Conservation (phyloP, 2,329 filamentous ascomycete genomes). For the Coniochaeta prunicola region DNA sequence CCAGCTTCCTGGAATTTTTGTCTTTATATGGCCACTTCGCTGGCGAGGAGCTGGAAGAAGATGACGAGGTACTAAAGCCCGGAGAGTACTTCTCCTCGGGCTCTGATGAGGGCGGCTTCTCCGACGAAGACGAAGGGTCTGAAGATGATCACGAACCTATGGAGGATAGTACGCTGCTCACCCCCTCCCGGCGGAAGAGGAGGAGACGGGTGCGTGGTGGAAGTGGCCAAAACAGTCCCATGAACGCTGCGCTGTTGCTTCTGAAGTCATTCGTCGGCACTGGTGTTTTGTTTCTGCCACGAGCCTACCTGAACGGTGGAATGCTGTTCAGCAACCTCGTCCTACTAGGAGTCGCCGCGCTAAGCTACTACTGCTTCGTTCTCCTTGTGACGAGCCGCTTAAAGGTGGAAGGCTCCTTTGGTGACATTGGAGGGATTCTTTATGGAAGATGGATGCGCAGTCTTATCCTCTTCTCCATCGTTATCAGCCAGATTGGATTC, state of each 20-base stretch:
- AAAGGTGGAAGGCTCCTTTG: conserved; percentile 87
- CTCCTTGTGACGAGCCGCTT: conserved; percentile 81
- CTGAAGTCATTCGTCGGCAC: conserved; percentile 98
- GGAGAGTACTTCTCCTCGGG: conserved; percentile 90
- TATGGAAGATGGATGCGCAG: conserved; percentile 88
- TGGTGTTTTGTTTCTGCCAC: conserved; percentile 85
- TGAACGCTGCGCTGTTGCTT: conserved; percentile 74
- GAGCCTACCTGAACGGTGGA: conserved; percentile 90
- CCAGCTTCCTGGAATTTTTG: conserved; percentile 91
- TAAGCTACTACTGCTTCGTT: conserved; percentile 98
- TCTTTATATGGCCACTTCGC: conserved; percentile 96
- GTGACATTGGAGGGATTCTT: conserved; percentile 87
- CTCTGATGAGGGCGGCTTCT: conserved; percentile 55
- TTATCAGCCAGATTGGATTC: conserved; percentile 92
- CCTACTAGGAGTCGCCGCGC: conserved; percentile 71
- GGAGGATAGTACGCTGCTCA: conserved; percentile 79
- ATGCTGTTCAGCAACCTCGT: conserved; percentile 96
- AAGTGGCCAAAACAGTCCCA: conserved; percentile 69
- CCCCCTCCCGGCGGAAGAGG: conserved; percentile 64
- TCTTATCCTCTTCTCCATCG: conserved; percentile 84
- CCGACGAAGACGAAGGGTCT: conserved; percentile 37
- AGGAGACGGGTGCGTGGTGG: conserved; percentile 69
- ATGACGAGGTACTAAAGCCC: conserved; percentile 79
- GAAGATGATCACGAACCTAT: conserved; percentile 71
- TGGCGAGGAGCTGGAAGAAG: conserved; percentile 92